Percentiles rank a stretch among this genome's conserved stretches.
Conservation (phyloP, 148 eudicot genomes). For the Cornus controversa region DNA sequence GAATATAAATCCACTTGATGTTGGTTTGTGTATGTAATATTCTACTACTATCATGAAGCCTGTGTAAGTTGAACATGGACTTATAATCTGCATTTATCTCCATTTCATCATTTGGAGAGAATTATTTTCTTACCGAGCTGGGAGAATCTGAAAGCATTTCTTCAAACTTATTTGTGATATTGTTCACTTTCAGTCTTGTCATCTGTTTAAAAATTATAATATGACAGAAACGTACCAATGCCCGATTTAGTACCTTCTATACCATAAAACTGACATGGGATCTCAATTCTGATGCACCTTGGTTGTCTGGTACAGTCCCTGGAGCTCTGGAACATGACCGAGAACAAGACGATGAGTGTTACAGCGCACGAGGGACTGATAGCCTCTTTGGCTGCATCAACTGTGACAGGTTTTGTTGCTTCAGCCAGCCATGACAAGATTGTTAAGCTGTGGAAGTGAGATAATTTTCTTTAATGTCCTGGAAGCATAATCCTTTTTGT, state of each 20-base stretch:
- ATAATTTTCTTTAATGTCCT: not conserved
- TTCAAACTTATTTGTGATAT: no score
- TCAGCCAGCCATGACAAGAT: slow-evolving; percentile 86
- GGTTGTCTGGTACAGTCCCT: slow-evolving; percentile 43
- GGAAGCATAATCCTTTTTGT: not conserved
- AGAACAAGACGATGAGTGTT: slow-evolving; percentile 76
- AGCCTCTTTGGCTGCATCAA: slow-evolving; percentile 63
- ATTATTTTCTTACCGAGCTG: no score
- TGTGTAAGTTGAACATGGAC: no score
- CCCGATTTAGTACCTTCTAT: not conserved
- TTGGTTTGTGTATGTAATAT: no score
- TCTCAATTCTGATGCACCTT: slow-evolving; percentile 5
- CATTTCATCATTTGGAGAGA: no score
- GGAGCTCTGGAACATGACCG: slow-evolving; percentile 95
- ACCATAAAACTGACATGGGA: not conserved
- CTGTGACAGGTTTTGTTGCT: slow-evolving; percentile 65
- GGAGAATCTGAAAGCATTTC: no score
- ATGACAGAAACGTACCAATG: not conserved
- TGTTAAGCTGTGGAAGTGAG: slow-evolving; percentile 83
- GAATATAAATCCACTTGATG: no score
- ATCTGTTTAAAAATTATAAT: no score
- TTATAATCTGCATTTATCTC: no score
- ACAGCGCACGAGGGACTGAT: slow-evolving; percentile 76
- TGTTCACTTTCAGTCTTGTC: no score
- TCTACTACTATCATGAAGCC: no score